These are phyloP conservation scores for Neotropicomus parvogracilis DNA, from an alignment of 1,284 basidiomycete species.

Conservation along the genomic window DNA sequence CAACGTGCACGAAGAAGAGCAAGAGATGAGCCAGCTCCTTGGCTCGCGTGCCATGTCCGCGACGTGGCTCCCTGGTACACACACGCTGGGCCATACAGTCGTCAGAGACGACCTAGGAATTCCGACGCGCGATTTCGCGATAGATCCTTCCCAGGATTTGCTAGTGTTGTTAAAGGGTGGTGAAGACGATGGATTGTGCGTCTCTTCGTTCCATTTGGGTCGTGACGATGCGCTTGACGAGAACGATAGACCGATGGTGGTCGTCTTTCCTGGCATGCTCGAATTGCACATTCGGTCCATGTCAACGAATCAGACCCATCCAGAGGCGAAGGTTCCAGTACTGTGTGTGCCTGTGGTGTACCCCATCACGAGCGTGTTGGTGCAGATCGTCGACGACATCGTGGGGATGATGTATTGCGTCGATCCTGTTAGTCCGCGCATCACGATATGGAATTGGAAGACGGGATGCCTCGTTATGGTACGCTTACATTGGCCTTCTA, in stretches of 20 bases:
- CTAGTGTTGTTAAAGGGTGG: slow-evolving; percentile 45
- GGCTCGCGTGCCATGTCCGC: slow-evolving; percentile 35
- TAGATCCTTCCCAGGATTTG: slow-evolving; percentile 62
- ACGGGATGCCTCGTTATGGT: slow-evolving; percentile 45
- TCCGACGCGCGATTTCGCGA: slow-evolving; percentile 51
- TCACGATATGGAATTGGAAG: slow-evolving; percentile 56
- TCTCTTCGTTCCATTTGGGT: background rate
- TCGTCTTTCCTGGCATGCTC: slow-evolving; percentile 15
- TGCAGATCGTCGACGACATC: slow-evolving; percentile 52
- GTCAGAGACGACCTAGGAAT: slow-evolving; percentile 41
- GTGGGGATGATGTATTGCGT: slow-evolving; percentile 44
- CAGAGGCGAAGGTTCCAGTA: slow-evolving; percentile 31
- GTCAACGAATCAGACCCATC: slow-evolving; percentile 42
- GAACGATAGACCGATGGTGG: slow-evolving; percentile 10
- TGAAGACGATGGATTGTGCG: slow-evolving; percentile 15
- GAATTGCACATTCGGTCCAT: slow-evolving; percentile 42
- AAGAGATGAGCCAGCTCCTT: background rate
- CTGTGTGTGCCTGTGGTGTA: slow-evolving; percentile 18
- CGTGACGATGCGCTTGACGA: no score
- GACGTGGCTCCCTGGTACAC: slow-evolving; percentile 37
- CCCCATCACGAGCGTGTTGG: slow-evolving; percentile 33
- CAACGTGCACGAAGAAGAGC: background rate
- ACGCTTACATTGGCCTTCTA: slow-evolving; percentile 26
- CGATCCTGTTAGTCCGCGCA: slow-evolving; percentile 32
- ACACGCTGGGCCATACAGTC: slow-evolving; percentile 14